Evolutionary conservation across 75 land plant species (phyloP), one percentile per base, ranked within the genome.

Genomic region (Cupressus sempervirens): DNA sequence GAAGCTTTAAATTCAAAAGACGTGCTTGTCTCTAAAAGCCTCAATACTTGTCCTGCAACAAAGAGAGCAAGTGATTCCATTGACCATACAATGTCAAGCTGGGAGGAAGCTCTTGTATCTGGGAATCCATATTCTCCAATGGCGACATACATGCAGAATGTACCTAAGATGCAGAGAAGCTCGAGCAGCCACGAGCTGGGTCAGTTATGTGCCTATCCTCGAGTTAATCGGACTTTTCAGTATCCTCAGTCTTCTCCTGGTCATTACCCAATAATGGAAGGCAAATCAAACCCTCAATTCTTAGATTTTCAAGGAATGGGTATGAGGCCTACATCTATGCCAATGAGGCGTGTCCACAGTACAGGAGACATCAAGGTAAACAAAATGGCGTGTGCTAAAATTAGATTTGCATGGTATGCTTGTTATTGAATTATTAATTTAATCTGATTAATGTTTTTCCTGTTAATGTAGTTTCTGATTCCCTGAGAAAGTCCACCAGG

Each of bases 321-420:
- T 79, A 43, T 43, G 14, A 76, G 43, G 43, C n/a, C 81, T 43
- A 43, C 81, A 23, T 79, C 46, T 48, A 41, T 40, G 30, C 48
- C 81, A 45, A 79, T 79, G 81, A 41, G 81, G 81, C 81, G 81
- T 43, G 81, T 79, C 0, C 45, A 26, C 43, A 79, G 81, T 26
- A 79, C 50, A 45, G 81, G 50, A 45, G 81, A 79, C 81, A 79
- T 79, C 81, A 79, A 79, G 81, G 81, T 79, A 79, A 43, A 79
- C 3, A 26, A 41, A 62, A 62, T 62, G 67, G 20, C 23, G 6
- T 62, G n/a, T 0, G 13, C 81, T n/a, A 3, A 9, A 79, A 26
- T 79, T 30, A 70, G 32, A 70, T 32, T 32, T 70, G 26, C 14
- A 32, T 30, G 3, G 35, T 70, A 30, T 11, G 35, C 74, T 62